Conservation (phyloP, 2,329 filamentous ascomycete species). For the Emergomyces africanus region DNA sequence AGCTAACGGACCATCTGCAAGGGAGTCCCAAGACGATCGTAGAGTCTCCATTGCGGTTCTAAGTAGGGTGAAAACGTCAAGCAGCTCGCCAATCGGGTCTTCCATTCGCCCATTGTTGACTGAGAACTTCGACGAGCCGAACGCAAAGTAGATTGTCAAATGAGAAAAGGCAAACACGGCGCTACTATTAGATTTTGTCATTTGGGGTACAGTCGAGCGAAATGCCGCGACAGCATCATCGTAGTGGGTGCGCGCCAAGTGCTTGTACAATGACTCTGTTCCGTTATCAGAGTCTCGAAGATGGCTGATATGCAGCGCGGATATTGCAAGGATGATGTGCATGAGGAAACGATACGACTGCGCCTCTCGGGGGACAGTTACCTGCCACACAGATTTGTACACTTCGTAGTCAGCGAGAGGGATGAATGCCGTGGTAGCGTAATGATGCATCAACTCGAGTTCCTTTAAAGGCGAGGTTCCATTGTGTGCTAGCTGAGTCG, state of each 20-base stretch:
- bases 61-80: slow-evolving; percentile 7
- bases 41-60: slow-evolving; percentile 7
- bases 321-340: slow-evolving; percentile 15
- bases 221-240: slow-evolving; percentile 6
- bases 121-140: slow-evolving; percentile 7
- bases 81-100: slow-evolving; percentile 7
- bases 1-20: slow-evolving; percentile 5
- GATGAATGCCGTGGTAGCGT: slow-evolving; percentile 5
- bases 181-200: slow-evolving; percentile 4
- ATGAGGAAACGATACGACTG: slow-evolving; percentile 14
- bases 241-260: slow-evolving; percentile 8
- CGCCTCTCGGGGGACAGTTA: slow-evolving; percentile 8
- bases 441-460: slow-evolving; percentile 10
- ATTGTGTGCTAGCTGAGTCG: neutral
- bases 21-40: slow-evolving; percentile 3
- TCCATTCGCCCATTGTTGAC: neutral
- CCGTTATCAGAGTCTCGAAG: neutral
- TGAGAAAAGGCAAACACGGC: slow-evolving; percentile 11
- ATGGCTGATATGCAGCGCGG: slow-evolving; percentile 14
- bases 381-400: slow-evolving; percentile 10
- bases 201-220: neutral
- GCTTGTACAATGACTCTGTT: slow-evolving; percentile 2
- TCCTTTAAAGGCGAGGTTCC: neutral
- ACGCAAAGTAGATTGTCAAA: slow-evolving; percentile 10
- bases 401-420: slow-evolving; percentile 8